Percentiles rank a stretch among this genome's conserved stretches.
These are phyloP conservation scores for Blepharisma undulans DNA, from an alignment of 169 alveolate genomes.

Conservation along the genomic window DNA sequence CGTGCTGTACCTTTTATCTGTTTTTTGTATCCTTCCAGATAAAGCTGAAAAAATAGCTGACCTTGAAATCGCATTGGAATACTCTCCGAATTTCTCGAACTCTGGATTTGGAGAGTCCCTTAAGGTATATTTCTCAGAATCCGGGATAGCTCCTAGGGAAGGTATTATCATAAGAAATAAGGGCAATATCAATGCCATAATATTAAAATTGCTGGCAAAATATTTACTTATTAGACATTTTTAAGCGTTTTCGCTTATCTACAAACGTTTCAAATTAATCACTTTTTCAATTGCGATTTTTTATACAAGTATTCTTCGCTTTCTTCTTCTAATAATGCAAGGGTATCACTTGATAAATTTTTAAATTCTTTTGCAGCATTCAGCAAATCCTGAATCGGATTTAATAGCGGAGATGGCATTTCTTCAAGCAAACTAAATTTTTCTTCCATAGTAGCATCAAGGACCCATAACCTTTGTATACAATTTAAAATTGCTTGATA, in stretches of 20 bases:
- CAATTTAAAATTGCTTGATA: background rate
- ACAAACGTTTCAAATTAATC: no score
- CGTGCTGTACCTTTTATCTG: background rate
- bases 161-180: no score
- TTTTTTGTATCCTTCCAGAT: background rate
- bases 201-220: no score
- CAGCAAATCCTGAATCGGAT: background rate
- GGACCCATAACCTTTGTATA: background rate
- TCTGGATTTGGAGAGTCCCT: background rate
- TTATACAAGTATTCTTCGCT: background rate
- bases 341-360: background rate
- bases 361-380: background rate
- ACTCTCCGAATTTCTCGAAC: background rate
- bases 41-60: background rate
- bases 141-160: no score
- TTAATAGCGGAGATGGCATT: background rate
- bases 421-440: background rate
- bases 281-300: no score
- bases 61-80: background rate
- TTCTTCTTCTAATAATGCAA: constrained; percentile 12
- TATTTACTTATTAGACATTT: no score
- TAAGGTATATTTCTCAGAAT: background rate
- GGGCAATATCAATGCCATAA: no score
- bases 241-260: no score
- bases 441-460: background rate